Percentiles rank a stretch among this genome's conserved stretches.
Evolutionary conservation across 129 eudicot genomes (phyloP).

Genomic region (Daucus carota): DH1_v3.0 NC_030382.2:45000501-45001000

Average conservation of each 20-base stretch:
- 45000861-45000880: background rate
- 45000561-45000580: slow-evolving; percentile 47
- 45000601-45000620: background rate
- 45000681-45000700: slow-evolving; percentile 20
- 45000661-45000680: background rate
- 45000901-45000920: slow-evolving; percentile 33
- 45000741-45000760: slow-evolving; percentile 26
- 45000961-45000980: slow-evolving; percentile 44
- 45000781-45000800: slow-evolving; percentile 44
- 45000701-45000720: slow-evolving; percentile 41
- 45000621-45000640: background rate
- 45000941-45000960: slow-evolving; percentile 38
- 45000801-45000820: slow-evolving; percentile 35
- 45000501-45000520: slow-evolving; percentile 37
- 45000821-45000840: slow-evolving; percentile 19
- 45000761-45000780: slow-evolving; percentile 48
- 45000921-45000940: slow-evolving; percentile 24
- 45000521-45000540: slow-evolving; percentile 16
- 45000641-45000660: background rate
- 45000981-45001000: slow-evolving; percentile 32
- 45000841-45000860: slow-evolving; percentile 16
- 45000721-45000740: slow-evolving; percentile 35
- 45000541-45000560: slow-evolving; percentile 49
- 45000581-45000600: background rate
- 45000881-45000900: slow-evolving; percentile 16